Evolutionary conservation across 148 eudicot species (phyloP), one percentile per base, ranked within the genome.

Genomic region (Rhododendron ferrugineum): DNA sequence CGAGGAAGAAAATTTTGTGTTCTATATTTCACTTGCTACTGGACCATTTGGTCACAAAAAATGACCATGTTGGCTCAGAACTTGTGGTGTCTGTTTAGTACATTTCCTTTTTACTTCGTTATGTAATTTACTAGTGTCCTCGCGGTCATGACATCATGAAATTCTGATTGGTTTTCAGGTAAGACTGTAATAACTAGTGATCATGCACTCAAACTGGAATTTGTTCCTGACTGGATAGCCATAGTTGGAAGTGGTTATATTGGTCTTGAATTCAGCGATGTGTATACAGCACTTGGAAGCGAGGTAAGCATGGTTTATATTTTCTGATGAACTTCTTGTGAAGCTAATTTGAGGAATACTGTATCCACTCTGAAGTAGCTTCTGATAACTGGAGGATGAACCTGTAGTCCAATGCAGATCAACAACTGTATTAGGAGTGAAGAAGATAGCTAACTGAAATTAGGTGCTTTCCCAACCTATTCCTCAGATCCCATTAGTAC

Each of bases 191-290:
- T 97, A 83, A 97, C 99, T 88, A 97, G 99, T 91, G 99, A 97
- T 89, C 99, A 97, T 88, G 99, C 99, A 50, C 95, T 97, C 84
- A 97, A 97, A 85, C 87, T 97, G 91, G 99, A 97, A 86, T 85
- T 81, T 85, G 98, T 97, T 80, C 99, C 99, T n/a, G 93, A 97
- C 73, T 97, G 99, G 99, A 95, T 97, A 85, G 99, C 98, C 82
- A 97, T 97, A 79, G 94, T 97, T 6, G 99, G 99, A 86, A 97
- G 99, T 93, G 99, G 99, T 83, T 97, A 97, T 82, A 97, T 97
- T 90, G 99, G 99, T 87, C 99, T 97, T 78, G 99, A 97, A 85
- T 97, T 97, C 88, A 97, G 99, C 87, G 99, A 97, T 91, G 99
- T 97, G 84, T 97, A 97, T 86, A 97, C 99, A 68, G 99, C 99